Conservation (phyloP, 2,329 filamentous ascomycete species). For the Rasamsonia emersonii region DNA sequence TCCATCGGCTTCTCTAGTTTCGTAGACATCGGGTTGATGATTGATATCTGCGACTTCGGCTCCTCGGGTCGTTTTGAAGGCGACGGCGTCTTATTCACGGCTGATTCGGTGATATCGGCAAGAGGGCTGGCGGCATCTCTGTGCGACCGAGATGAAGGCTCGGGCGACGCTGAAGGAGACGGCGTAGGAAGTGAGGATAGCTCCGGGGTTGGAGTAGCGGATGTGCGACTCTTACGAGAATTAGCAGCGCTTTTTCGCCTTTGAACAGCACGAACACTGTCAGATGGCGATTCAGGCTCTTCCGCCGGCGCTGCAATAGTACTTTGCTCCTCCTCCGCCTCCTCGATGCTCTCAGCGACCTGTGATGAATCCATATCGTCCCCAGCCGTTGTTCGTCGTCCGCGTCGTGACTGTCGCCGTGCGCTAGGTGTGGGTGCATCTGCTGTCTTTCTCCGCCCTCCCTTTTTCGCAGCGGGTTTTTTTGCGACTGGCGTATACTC, state of each 20-base stretch:
- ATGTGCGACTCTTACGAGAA: conserved; percentile 33
- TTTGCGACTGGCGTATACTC: conserved; percentile 70
- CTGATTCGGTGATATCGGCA: conserved; percentile 62
- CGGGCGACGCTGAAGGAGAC: conserved; percentile 49
- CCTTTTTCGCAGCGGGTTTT: conserved; percentile 48
- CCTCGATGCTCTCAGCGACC: conserved; percentile 35
- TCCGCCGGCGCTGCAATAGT: conserved; percentile 30
- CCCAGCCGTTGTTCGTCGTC: conserved; percentile 38
- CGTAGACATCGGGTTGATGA: conserved; percentile 67
- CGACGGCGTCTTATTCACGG: conserved; percentile 52
- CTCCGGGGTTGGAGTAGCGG: conserved; percentile 30
- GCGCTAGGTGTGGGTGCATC: conserved; percentile 39
- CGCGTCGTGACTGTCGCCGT: conserved; percentile 20
- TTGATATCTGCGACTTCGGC: conserved; percentile 45
- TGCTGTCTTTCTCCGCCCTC: conserved; percentile 47
- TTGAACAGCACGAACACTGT: conserved; percentile 47
- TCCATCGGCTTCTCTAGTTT: conserved; percentile 85
- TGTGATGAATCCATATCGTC: conserved; percentile 53
- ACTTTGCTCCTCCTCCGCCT: conserved; percentile 14
- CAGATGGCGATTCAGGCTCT: conserved; percentile 47
- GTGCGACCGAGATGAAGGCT: conserved; percentile 36
- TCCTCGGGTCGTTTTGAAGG: conserved; percentile 27
- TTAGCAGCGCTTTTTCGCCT: conserved; percentile 58
- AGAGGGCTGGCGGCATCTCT: conserved; percentile 40
- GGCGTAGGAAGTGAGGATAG: conserved; percentile 39